Evolutionary conservation across 108 stramenopile genomes (phyloP), one percentile per base, ranked within the genome.

Genomic region (Skeletonema costatum): DNA sequence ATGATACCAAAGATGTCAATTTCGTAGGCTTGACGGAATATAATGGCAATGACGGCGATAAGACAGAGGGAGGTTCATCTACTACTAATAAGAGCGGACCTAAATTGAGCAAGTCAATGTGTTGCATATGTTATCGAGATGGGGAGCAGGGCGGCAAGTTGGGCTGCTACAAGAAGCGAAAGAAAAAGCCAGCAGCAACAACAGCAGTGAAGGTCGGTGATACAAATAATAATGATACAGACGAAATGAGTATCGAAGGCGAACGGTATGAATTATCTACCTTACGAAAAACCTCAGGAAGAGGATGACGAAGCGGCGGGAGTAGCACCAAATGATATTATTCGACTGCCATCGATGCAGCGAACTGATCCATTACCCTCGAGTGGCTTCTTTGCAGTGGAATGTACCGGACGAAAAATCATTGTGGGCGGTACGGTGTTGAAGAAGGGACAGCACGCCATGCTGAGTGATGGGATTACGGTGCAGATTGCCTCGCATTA

Each of bases 331-430:
- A 31, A 32, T 33, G 63, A 72, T 65, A 39, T 64, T 2, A 14
- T 74, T 17, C 48, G 56, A 9, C 65, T 32, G 66, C 73, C 75
- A 33, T 44, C 53, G 29, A 64, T 63, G 76, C 36, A 73, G 14
- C 12, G 39, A 46, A 48, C 41, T 7, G 65, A 42, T 19, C 58
- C 50, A 25, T 41, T 84, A 10, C 89, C 89, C 2, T 2, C 66
- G 16, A 39, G 12, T 4, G 89, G 90, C n/a, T 91, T 88, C 68
- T 93, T 84, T 62, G 87, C 84, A 11, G 60, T 93, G 25, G 89
- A 91, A 61, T 84, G 88, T 68, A 68, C 88, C 32, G 86, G 89
- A 3, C 84, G 88, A 60, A 89, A 89, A 80, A 83, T 82, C 10
- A 85, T 87, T 1, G 72, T 78, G 12, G 71, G 63, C 5, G 44